Evolutionary conservation across 768 basidiomycete genomes (phyloP), one percentile per base, ranked within the genome.

Genomic region (Suillus plorans): DNA sequence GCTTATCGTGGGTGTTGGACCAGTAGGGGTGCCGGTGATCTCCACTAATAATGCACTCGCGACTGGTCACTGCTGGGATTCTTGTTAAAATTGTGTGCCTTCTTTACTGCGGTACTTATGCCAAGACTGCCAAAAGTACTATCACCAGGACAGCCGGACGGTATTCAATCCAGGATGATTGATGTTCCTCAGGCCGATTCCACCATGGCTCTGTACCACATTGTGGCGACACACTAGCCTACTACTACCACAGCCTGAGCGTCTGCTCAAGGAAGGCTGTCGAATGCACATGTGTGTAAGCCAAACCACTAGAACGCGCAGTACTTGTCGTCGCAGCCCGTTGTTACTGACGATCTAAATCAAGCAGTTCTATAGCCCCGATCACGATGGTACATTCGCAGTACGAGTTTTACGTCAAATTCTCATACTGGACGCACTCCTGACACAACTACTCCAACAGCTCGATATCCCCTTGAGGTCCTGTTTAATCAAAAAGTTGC

Each of bases 381-480:
- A 31, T 28, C 74, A 78, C 1, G 69, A 81, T 37, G 88, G 87
- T 20, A 86, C 82, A 5, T 89, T 92, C 42, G 81, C 87, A 79
- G 90, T 87, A 31, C 31, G 31, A 31, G 6, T 31, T 31, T 31
- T 31, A 31, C 31, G 31, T 31, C 5, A 31, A 60, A 60, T 61
- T 34, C 20, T 20, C 12, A 50, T 44, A 20, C 62, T 4, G 84
- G 86, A 58, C 84, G 88, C n/a, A 84, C 83, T 0, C 80, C 87
- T 16, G 87, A 89, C 70, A 81, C 91, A 34, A 84, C 82, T 9
- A 85, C 86, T 0, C 79, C 85, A 2, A 82, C 82, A 31, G 89
- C 89, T 2, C 82, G 89, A 22, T 92, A 84, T 74, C 89, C 88
- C 14, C 91, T 89, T 66, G 89, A 89, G 79, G 90, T 87, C 9